Conservation (phyloP, 2,329 filamentous ascomycete species). For the Endothia cerciana region DNA sequence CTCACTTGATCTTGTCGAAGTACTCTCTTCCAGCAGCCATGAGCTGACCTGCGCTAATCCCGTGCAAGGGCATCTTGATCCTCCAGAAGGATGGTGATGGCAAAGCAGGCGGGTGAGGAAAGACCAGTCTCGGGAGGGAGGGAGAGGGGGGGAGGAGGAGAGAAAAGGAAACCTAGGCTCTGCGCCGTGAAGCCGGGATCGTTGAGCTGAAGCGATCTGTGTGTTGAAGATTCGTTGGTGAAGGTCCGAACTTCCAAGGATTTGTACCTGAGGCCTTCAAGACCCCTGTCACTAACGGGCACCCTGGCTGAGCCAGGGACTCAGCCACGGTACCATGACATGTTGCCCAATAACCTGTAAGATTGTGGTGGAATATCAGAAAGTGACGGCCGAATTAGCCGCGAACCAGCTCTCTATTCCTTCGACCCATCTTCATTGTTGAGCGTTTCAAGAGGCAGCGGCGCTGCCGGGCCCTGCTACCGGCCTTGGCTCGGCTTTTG, state of each 20-base stretch:
- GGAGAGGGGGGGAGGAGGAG: background rate
- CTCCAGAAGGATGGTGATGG: background rate
- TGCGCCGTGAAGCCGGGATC: slow-evolving; percentile 8
- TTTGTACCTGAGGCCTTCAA: slow-evolving; percentile 10
- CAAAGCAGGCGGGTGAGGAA: background rate
- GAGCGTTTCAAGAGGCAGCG: background rate
- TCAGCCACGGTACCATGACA: slow-evolving; percentile 23
- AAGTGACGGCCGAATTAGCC: background rate
- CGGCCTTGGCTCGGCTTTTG: slow-evolving; percentile 8
- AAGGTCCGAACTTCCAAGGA: background rate
- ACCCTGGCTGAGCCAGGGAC: slow-evolving; percentile 13
- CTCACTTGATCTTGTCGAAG: slow-evolving; percentile 28
- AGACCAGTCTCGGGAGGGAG: background rate
- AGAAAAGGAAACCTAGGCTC: background rate
- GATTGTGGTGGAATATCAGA: background rate
- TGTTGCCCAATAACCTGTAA: background rate
- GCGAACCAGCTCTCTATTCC: background rate
- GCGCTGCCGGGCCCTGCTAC: background rate
- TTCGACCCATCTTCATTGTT: background rate
- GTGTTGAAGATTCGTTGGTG: background rate
- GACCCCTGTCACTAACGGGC: background rate
- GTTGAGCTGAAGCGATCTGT: background rate
- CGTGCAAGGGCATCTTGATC: slow-evolving; percentile 26
- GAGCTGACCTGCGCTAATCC: slow-evolving; percentile 25
- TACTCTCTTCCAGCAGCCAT: slow-evolving; percentile 26